phyloP scores from a whole-genome alignment of 768 basidiomycete species.

The Gautieria morchelliformis region DNA sequence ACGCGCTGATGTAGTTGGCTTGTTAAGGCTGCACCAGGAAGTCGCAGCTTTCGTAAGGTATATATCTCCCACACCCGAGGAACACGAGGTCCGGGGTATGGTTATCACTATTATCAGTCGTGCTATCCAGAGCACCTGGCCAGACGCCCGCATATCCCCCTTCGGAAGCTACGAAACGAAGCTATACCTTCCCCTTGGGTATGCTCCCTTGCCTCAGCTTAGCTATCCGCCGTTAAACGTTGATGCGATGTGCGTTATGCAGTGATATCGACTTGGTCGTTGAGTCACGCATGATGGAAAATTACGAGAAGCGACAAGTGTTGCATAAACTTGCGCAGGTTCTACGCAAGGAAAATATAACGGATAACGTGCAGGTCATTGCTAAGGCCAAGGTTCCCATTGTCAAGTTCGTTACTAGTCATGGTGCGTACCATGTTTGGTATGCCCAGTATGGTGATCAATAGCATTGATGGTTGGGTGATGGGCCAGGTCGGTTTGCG shows the following conservation, averaged over 20 bases:
- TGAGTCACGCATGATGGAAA: slow-evolving; percentile 66
- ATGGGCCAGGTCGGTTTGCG: slow-evolving; percentile 51
- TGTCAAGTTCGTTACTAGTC: slow-evolving; percentile 82
- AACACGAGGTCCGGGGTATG: slow-evolving; percentile 76
- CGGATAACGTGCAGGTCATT: slow-evolving; percentile 77
- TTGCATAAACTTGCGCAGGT: slow-evolving; percentile 71
- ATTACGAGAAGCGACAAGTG: slow-evolving; percentile 55
- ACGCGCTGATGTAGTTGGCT: neutral
- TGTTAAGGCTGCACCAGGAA: slow-evolving; percentile 70
- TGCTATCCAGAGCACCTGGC: slow-evolving; percentile 55
- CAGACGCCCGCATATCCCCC: slow-evolving; percentile 71
- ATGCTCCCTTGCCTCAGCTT: slow-evolving; percentile 20
- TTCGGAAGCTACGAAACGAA: slow-evolving; percentile 94
- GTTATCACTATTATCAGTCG: slow-evolving; percentile 61
- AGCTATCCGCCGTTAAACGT: neutral
- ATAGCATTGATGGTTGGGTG: too few species aligned
- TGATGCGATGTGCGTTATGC: neutral
- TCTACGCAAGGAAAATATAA: slow-evolving; percentile 65
- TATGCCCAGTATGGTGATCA: neutral
- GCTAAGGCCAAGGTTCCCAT: slow-evolving; percentile 94
- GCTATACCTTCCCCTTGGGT: slow-evolving; percentile 90
- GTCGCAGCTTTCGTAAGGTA: slow-evolving; percentile 77
- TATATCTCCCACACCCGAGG: slow-evolving; percentile 77
- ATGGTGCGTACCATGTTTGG: slow-evolving; percentile 28
- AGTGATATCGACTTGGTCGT: slow-evolving; percentile 97